Evolutionary conservation across 2,329 filamentous ascomycete genomes (phyloP), one percentile per base, ranked within the genome.

Genomic region (Sporothrix sp.): DNA sequence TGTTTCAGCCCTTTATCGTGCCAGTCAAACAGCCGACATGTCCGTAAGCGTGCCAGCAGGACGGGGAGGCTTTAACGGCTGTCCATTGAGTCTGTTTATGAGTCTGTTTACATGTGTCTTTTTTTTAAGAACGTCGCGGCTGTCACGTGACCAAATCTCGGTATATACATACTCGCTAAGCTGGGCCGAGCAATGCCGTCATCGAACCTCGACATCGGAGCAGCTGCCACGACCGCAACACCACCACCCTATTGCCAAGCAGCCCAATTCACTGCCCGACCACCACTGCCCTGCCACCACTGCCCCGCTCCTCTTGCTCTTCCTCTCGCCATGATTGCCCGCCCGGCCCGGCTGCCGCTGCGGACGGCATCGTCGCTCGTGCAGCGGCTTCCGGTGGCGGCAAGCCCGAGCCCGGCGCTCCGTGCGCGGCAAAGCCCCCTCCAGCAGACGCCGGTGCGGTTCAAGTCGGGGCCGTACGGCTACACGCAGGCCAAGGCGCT

Each of bases 401-500:
- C n/a, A n/a, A n/a, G n/a, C n/a, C n/a, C n/a, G n/a, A n/a, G n/a
- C n/a, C n/a, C n/a, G n/a, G n/a, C n/a, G n/a, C n/a, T n/a, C n/a
- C n/a, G 18, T 4, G 2, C 18, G 27, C 42, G 20, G n/a, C 40
- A 23, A 8, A 28, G 30, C 30, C 52, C 52, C 4, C n/a, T 45
- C 37, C 36, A 18, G 37, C 46, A 47, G 44, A 49, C 33, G 11
- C 28, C 37, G 0, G 42, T 55, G 48, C 72, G 77, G 39, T 62
- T 64, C 64, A 78, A 77, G 61, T 80, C 77, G 4, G 78, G 76
- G 0, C 77, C 79, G 0, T 90, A 87, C 63, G 87, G 87, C 60
- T 93, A 93, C 69, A 87, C 85, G 37, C 86, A 91, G 68, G 83
- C 86, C 57, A 90, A 89, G 71, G 79, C 84, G n/a, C 79, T 93